phyloP scores from a whole-genome alignment of 257 asterid genomes.

The Ilex aquifolium region DNA sequence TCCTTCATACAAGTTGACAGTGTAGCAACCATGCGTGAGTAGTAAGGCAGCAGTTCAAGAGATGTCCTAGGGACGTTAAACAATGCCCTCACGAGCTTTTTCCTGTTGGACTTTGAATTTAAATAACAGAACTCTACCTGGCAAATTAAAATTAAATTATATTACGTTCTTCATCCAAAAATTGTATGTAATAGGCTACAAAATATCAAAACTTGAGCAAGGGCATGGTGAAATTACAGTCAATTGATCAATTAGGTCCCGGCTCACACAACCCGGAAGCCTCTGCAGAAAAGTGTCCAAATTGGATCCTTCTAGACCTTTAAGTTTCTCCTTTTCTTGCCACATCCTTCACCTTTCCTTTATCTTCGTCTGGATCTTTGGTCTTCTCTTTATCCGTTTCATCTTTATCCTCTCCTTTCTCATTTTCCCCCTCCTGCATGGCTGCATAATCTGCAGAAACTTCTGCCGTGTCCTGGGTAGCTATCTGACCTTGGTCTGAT shows the following conservation, averaged over 20 bases:
- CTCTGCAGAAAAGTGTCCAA: conserved; percentile 85
- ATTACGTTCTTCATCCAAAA: conserved; percentile 20
- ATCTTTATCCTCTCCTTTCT: conserved; percentile 60
- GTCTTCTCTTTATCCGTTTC: conserved; percentile 65
- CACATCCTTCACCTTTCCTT: conserved; percentile 77
- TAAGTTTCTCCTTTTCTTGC: conserved; percentile 75
- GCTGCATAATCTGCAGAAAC: conserved; percentile 51
- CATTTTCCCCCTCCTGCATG: conserved; percentile 50
- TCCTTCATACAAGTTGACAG: conserved; percentile 96
- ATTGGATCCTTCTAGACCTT: conserved; percentile 88
- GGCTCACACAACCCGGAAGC: conserved; percentile 96
- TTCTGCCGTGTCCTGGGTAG: conserved; percentile 50
- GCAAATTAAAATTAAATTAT: conserved; percentile 12
- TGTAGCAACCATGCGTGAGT: conserved; percentile 96
- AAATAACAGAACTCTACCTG: conserved; percentile 99
- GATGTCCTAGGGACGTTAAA: conserved; percentile 98
- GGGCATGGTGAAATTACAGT: conserved; percentile 52
- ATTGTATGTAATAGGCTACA: conserved; percentile 10
- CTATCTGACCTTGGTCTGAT: conserved; percentile 51
- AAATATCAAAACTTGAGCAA: conserved; percentile 17
- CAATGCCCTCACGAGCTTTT: conserved; percentile 92
- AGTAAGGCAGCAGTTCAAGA: conserved; percentile 87
- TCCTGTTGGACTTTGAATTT: conserved; percentile 89
- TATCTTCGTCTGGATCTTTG: conserved; percentile 58
- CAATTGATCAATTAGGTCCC: conserved; percentile 96